Conservation (phyloP, 345 rosid species). For the Sisymbrium altissimum region DNA sequence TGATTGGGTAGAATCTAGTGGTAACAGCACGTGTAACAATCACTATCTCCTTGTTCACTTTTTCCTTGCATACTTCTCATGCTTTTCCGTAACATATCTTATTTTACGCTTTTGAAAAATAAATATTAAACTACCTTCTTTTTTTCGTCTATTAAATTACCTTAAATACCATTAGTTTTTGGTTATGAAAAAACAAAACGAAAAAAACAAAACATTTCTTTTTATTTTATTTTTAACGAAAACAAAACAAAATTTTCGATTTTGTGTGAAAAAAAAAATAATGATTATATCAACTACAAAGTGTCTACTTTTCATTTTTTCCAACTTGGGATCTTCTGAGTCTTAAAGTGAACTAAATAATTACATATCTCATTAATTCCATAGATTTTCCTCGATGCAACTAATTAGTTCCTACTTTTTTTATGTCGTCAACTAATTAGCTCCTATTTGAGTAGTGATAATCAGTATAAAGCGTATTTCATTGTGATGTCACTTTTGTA, state of each 20-base stretch:
- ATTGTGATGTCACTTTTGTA: neutral
- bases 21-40: neutral
- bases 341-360: neutral
- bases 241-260: neutral
- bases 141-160: too few relatives aligned
- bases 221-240: neutral
- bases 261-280: neutral
- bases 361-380: neutral
- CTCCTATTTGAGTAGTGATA: too few relatives aligned
- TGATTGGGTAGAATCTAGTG: neutral
- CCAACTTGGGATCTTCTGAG: neutral
- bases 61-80: neutral
- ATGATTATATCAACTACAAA: neutral
- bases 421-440: neutral
- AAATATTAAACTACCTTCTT: neutral
- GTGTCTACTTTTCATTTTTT: neutral
- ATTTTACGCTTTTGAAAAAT: neutral
- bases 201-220: neutral
- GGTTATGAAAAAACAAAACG: neutral
- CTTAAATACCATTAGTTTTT: neutral
- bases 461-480: too few relatives aligned
- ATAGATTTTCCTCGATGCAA: too few relatives aligned
- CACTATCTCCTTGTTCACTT: neutral
- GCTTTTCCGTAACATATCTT: neutral
- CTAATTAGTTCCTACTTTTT: too few relatives aligned